Conservation (phyloP, 345 rosid genomes). For the Physaria fendleri region DNA sequence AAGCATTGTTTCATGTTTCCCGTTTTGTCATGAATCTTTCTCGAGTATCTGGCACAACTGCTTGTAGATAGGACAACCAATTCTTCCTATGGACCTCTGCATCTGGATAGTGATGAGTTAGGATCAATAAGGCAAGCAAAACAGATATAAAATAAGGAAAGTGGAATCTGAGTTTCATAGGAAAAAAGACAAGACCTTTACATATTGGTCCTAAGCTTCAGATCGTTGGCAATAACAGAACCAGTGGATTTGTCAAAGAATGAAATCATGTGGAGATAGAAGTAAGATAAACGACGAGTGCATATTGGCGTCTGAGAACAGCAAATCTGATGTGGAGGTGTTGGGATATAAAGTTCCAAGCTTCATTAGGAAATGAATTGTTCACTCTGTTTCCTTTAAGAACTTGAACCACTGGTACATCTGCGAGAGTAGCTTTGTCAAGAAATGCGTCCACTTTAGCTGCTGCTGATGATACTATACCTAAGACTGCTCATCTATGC, state of each 20-base stretch:
- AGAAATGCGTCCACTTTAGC: constrained; percentile 38
- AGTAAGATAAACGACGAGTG: constrained; percentile 37
- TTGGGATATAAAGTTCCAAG: constrained; percentile 38
- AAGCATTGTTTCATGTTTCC: too few relatives aligned
- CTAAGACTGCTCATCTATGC: too few relatives aligned
- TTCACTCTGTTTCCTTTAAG: constrained; percentile 37
- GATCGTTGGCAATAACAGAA: constrained; percentile 30
- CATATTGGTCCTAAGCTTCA: constrained; percentile 40
- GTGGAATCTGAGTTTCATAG: background rate
- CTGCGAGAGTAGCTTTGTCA: constrained; percentile 41
- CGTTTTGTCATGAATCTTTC: too few relatives aligned
- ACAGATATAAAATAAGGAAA: background rate
- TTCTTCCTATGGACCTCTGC: too few relatives aligned
- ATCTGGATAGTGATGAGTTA: too few relatives aligned
- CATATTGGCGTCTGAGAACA: constrained; percentile 37
- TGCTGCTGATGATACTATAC: constrained; percentile 25
- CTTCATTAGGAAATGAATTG: constrained; percentile 34
- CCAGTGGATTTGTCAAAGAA: constrained; percentile 38
- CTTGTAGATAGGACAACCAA: too few relatives aligned
- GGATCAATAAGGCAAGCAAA: background rate
- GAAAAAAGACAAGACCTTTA: constrained; percentile 31
- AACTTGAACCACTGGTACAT: constrained; percentile 42
- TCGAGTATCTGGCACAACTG: too few relatives aligned
- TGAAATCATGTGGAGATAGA: constrained; percentile 35
- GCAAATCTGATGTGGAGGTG: constrained; percentile 38